phyloP scores from a whole-genome alignment of 371 early-diverging fungal genomes.

The Apophysomyces trapeziformis region DNA sequence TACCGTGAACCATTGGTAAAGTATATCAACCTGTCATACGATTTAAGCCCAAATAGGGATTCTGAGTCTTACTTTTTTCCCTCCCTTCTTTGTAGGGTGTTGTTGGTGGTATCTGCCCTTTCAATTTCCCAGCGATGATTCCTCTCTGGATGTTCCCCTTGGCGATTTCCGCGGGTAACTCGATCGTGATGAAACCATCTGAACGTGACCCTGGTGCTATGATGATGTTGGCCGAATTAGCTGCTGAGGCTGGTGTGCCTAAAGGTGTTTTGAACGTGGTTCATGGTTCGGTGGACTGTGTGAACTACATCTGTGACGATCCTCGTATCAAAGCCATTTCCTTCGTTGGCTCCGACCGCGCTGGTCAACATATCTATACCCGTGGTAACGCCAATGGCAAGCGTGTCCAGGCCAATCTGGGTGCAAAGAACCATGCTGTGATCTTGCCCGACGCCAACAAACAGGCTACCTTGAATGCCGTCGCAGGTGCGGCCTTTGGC shows the following conservation, averaged over 20 bases:
- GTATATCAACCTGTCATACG: too few species aligned
- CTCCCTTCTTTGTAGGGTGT: slow-evolving; percentile 66
- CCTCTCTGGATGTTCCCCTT: slow-evolving; percentile 97
- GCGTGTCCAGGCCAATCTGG: slow-evolving; percentile 96
- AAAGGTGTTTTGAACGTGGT: slow-evolving; percentile 94
- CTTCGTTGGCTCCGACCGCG: slow-evolving; percentile 93
- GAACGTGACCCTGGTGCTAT: slow-evolving; percentile 96
- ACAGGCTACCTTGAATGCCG: slow-evolving; percentile 89
- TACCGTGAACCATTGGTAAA: slow-evolving; percentile 85
- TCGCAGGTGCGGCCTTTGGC: slow-evolving; percentile 96
- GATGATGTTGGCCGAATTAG: slow-evolving; percentile 91
- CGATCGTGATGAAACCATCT: slow-evolving; percentile 90
- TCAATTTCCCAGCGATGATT: slow-evolving; percentile 98
- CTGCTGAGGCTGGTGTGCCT: slow-evolving; percentile 93
- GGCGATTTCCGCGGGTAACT: slow-evolving; percentile 91
- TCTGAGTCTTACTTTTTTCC: too few species aligned
- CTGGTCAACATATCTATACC: slow-evolving; percentile 83
- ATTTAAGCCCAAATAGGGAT: background rate
- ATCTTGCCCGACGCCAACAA: slow-evolving; percentile 91
- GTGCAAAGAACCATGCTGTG: slow-evolving; percentile 98
- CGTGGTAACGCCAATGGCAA: slow-evolving; percentile 92
- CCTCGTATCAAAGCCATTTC: slow-evolving; percentile 91
- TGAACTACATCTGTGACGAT: slow-evolving; percentile 92
- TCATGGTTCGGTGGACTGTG: slow-evolving; percentile 89
- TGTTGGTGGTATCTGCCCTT: slow-evolving; percentile 94